These are phyloP conservation scores for Immersiporthe knoxdaviesiana DNA, from an alignment of 2,329 filamentous ascomycete species.

Conservation along the genomic window DNA sequence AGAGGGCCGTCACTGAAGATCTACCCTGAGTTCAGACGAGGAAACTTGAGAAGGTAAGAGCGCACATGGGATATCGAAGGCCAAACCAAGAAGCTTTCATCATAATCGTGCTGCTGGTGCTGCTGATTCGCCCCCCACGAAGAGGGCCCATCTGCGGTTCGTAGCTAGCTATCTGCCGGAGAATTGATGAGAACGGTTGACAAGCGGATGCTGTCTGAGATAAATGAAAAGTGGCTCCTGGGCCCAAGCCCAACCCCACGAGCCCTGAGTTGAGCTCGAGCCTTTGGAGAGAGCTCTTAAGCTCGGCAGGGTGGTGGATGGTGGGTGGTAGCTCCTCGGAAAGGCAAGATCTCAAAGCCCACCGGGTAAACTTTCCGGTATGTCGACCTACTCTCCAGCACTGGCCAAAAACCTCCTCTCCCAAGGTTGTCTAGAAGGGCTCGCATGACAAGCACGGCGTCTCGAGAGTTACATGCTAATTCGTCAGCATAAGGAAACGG, in stretches of 20 bases:
- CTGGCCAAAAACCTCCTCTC: no score
- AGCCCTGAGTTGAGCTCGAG: not conserved
- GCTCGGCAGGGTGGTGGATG: not conserved
- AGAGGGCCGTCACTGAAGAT: not conserved
- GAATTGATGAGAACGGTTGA: slow-evolving; percentile 20
- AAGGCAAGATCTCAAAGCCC: not conserved
- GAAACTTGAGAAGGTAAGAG: not conserved
- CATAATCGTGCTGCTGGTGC: not conserved
- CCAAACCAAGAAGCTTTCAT: not conserved
- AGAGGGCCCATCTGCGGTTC: slow-evolving; percentile 3
- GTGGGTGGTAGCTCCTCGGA: not conserved
- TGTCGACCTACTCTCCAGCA: not conserved
- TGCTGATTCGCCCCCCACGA: not conserved
- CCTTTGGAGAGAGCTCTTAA: not conserved
- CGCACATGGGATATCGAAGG: not conserved
- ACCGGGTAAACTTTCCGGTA: not conserved
- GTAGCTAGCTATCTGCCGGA: slow-evolving; percentile 4
- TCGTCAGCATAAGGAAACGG: not conserved
- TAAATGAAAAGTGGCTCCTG: slow-evolving; percentile 17
- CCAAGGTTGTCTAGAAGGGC: not conserved
- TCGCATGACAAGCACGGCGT: not conserved
- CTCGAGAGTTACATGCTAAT: not conserved
- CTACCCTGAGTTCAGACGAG: not conserved
- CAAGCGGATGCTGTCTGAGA: slow-evolving; percentile 17
- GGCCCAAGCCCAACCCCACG: not conserved